Base-by-base conservation (phyloP, 805 yeast species). In the Priceomyces fermenticarens region DNA sequence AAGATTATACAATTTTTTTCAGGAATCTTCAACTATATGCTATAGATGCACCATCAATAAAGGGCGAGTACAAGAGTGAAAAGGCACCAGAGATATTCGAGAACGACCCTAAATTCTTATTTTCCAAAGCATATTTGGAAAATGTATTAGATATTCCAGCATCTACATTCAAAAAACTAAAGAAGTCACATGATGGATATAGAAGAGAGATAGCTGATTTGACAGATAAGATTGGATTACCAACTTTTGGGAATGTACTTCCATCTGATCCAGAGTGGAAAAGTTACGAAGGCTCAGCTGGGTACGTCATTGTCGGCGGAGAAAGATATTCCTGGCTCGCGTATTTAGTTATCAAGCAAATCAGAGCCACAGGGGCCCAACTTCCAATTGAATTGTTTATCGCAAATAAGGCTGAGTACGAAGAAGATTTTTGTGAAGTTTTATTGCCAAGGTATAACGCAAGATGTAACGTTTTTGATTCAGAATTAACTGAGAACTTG, bases 251-350 rank as follows among this genome's bases (percentile, higher is more conserved):
- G 15, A 56, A 52, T 14, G 23, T 58, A 3, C 39, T 61, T 7
- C 49, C 48, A 7, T 50, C 63, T 3, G 63, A 64, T 37, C 73
- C 78, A 2, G 67, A 72, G 25, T 70, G 74, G 74, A 43, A 45
- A 3, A 15, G 33, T 1, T 70, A 66, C 49, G 42, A 54, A 10
- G 63, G 58, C 2, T 48, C 67, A 1, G 45, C 53, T 20, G 75
- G 75, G 6, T 65, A 62, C 47, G 81, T 77, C 10, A 54, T 76
- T 30, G 76, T 77, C 34, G 83, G 83, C 7, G 77, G 83, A 11
- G 78, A 75, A 1, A 54, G 68, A 46, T 77, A 65, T 50, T 63
- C 72, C 35, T 75, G 81, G 80, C 61, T 77, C 35, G 62, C 79
- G 3, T 65, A 70, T 45, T 51, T 77, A 30, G 78, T 71, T 25